Conservation (phyloP, 345 rosid genomes). For the Brassica nigra region DNA sequence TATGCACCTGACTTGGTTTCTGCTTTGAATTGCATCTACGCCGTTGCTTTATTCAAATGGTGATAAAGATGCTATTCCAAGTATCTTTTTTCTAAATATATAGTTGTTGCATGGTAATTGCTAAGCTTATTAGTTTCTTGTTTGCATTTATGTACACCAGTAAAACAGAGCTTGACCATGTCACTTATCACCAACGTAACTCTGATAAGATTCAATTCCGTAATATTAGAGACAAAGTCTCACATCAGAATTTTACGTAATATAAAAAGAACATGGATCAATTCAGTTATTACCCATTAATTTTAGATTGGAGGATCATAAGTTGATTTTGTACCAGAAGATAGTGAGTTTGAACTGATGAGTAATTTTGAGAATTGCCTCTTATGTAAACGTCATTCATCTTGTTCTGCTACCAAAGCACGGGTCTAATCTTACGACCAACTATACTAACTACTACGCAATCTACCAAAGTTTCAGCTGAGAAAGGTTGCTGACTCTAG, state of each 20-base stretch:
- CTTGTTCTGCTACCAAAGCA: not conserved
- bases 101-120: not conserved
- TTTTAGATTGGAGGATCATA: not conserved
- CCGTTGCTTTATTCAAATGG: not conserved
- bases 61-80: not conserved
- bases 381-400: not conserved
- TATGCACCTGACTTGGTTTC: not conserved
- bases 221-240: not conserved
- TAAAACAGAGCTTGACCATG: not conserved
- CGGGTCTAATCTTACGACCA: not conserved
- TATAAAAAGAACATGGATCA: not conserved
- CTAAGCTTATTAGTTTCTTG: not conserved
- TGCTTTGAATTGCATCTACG: not conserved
- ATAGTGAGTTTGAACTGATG: not conserved
- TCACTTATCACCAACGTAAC: not conserved
- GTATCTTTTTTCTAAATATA: not conserved
- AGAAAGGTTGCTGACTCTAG: not conserved
- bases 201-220: not conserved
- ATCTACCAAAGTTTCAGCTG: not conserved
- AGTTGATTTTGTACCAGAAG: not conserved
- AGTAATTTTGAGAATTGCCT: not conserved
- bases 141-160: not conserved
- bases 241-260: not conserved
- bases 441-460: not conserved
- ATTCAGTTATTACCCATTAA: not conserved